Base-by-base conservation (phyloP, 2,329 filamentous ascomycete species). In the Arthrobotrys conoides region DNA sequence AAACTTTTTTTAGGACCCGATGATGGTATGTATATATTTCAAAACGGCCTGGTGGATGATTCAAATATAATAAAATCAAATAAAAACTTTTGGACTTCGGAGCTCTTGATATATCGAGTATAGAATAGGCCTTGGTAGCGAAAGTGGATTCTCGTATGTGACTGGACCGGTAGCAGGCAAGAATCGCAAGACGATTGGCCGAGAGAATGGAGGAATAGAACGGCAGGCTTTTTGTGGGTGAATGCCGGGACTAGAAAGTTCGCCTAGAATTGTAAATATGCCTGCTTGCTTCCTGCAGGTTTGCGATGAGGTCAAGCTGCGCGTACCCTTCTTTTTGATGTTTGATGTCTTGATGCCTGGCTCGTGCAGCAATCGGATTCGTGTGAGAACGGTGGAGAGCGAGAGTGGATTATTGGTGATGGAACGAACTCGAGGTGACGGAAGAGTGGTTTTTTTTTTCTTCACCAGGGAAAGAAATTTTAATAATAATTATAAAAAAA, bases 261-360 rank as follows among this genome's bases (percentile, higher is more conserved):
- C 63, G 61, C 61, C 70, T 67, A 73, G 36, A 65, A 70, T 22
- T 44, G 44, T 27, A 69, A 64, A 68, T 41, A 53, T 33, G 38
- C 49, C 27, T 59, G 61, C 27, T 65, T 53, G 46, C 53, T 64
- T 51, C 44, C 48, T 66, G 51, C 33, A 66, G 57, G 36, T 72
- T 46, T 73, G 70, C 51, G 70, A 73, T 73, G 70, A 73, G 70
- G 70, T 73, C 51, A 67, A 66, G n/a, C 63, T 68, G 71, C 71
- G 71, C 71, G 71, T 75, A 69, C 27, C 64, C 30, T 68, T 63
- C 22, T 46, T 59, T 69, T 46, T 46, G 36, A 59, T 66, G 59
- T 61, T 51, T 36, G 27, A 30, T 30, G 27, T 3, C 6, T 30
- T 30, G 27, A 30, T 65, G 59, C 69, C 69, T 51, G 70, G 41